Conservation (phyloP, 2,329 filamentous ascomycete genomes). For the Claviceps sp. region DNA sequence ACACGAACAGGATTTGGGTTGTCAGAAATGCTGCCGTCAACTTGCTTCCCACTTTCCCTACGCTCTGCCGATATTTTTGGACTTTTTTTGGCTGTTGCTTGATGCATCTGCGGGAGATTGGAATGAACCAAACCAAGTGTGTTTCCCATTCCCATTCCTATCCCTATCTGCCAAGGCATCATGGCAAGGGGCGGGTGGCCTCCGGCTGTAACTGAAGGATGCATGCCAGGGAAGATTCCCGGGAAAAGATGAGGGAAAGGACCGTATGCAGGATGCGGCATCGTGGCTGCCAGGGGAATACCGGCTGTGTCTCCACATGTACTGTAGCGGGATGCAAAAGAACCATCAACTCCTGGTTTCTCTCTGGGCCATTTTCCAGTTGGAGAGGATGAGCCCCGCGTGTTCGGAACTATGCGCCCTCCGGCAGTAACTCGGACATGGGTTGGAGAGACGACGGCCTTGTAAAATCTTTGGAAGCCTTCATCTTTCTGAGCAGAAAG, state of each 20-base stretch:
- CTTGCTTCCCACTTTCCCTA: slow-evolving; percentile 15
- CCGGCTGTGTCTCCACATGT: slow-evolving; percentile 2
- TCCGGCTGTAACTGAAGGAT: slow-evolving; percentile 17
- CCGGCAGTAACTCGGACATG: slow-evolving; percentile 55
- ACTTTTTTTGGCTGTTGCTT: slow-evolving; percentile 6
- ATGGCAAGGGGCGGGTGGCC: slow-evolving; percentile 21
- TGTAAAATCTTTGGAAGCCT: slow-evolving; percentile 56
- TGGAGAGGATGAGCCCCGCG: slow-evolving; percentile 38
- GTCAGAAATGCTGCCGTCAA: slow-evolving; percentile 18
- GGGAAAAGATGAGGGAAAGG: slow-evolving; percentile 19
- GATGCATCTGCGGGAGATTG: slow-evolving; percentile 12
- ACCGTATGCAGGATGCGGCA: slow-evolving; percentile 16
- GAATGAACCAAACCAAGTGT: slow-evolving; percentile 14
- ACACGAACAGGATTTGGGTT: slow-evolving; percentile 20
- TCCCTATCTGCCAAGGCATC: slow-evolving; percentile 28
- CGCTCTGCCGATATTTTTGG: slow-evolving; percentile 12
- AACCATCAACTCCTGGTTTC: slow-evolving; percentile 13
- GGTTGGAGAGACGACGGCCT: slow-evolving; percentile 53
- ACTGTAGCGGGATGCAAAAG: slow-evolving; percentile 9
- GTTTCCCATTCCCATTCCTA: slow-evolving; percentile 10
- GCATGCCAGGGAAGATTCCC: slow-evolving; percentile 17
- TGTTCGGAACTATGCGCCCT: slow-evolving; percentile 54
- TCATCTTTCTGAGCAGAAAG: slow-evolving; percentile 43
- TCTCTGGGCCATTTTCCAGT: slow-evolving; percentile 37
- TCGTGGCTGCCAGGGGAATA: slow-evolving; percentile 4